Percentiles rank a stretch among this genome's conserved stretches.
Evolutionary conservation across 1,284 basidiomycete species (phyloP).

Genomic region (Cystobasidiaceae sp.): DNA sequence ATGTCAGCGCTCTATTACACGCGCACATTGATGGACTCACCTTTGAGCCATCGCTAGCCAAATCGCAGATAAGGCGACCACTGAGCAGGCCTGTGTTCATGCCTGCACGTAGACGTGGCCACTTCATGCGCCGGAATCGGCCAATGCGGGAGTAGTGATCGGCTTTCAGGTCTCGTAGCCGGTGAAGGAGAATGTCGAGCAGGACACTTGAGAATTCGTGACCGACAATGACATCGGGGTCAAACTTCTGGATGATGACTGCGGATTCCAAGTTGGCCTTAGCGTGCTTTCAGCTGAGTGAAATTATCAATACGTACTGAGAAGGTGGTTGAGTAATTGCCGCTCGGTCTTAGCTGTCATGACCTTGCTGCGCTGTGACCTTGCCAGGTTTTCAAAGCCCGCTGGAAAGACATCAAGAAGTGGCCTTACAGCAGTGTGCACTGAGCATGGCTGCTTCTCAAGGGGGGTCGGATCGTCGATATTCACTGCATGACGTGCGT

Average conservation of each 20-base stretch:
- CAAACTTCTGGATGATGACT: constrained; percentile 78
- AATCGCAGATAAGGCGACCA: constrained; percentile 83
- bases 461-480: constrained; percentile 86
- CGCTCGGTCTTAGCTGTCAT: constrained; percentile 72
- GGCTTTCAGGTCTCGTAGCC: constrained; percentile 81
- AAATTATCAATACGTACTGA: constrained; percentile 53
- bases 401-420: constrained; percentile 73
- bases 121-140: constrained; percentile 77
- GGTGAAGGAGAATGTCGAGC: constrained; percentile 82
- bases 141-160: constrained; percentile 93
- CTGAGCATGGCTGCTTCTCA: constrained; percentile 71
- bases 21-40: constrained; percentile 55
- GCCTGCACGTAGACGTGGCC: constrained; percentile 68
- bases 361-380: constrained; percentile 64
- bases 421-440: constrained; percentile 87
- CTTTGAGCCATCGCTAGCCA: constrained; percentile 90
- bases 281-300: not conserved
- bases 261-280: not conserved
- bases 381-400: constrained; percentile 66
- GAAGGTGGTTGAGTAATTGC: constrained; percentile 73
- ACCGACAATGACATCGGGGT: constrained; percentile 91
- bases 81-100: constrained; percentile 76
- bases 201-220: constrained; percentile 92
- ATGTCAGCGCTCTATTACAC: too few species aligned
- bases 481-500: constrained; percentile 54